Percentiles rank a stretch among this genome's conserved stretches.
These are phyloP conservation scores for Spathaspora passalidarum DNA, from an alignment of 805 yeast genomes.

Conservation along the genomic window DNA sequence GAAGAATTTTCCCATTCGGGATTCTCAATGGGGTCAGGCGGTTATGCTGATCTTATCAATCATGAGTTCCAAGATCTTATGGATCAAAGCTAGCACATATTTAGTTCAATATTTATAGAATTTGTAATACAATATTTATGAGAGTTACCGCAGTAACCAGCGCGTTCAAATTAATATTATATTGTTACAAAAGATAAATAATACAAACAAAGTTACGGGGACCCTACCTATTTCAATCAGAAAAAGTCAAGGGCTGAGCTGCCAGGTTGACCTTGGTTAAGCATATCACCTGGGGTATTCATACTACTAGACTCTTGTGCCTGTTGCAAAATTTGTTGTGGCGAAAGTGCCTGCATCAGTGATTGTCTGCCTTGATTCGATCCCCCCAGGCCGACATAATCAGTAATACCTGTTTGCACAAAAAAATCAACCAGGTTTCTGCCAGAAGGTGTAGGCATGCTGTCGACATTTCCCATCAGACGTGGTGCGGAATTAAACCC, in stretches of 20 bases:
- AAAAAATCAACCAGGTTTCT: slow-evolving; percentile 2
- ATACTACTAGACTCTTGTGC: slow-evolving; percentile 12
- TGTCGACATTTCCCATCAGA: not conserved
- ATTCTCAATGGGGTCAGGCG: slow-evolving; percentile 15
- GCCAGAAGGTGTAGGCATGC: slow-evolving; percentile 2
- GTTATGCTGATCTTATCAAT: slow-evolving; percentile 37
- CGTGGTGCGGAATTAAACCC: slow-evolving; percentile 9
- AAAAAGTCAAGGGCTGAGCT: slow-evolving; percentile 3
- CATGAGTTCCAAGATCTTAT: slow-evolving; percentile 33
- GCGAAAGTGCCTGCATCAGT: slow-evolving; percentile 25
- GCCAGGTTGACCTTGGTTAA: slow-evolving; percentile 1
- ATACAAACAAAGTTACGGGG: not conserved
- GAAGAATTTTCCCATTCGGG: not conserved
- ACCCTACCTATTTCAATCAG: not conserved
- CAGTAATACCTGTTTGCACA: not conserved
- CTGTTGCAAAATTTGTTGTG: slow-evolving; percentile 39
- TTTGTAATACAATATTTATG: not conserved
- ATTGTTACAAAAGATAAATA: not conserved
- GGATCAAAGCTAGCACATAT: slow-evolving; percentile 11
- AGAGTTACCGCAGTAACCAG: no score
- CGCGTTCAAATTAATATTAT: slow-evolving; percentile 1
- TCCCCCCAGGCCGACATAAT: not conserved
- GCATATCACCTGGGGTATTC: slow-evolving; percentile 2
- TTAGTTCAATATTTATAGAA: not conserved
- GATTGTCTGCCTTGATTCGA: slow-evolving; percentile 2